Base-by-base conservation (phyloP, 306 rosid genomes). In the Citrullus mucosospermus region DNA sequence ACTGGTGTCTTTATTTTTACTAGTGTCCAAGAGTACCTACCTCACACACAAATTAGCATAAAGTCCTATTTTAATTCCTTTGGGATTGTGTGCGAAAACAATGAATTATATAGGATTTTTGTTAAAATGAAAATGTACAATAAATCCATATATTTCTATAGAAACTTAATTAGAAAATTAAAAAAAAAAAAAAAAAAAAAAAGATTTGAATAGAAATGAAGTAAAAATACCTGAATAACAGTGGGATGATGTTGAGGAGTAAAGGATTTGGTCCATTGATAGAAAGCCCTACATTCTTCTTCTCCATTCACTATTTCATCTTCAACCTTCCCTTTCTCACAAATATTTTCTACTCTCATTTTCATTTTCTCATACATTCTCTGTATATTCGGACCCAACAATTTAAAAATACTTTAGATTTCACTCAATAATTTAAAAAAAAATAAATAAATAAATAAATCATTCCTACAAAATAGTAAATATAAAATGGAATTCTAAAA, bases 361-460 rank as follows among this genome's bases (percentile, higher is more conserved):
- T 83, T 85, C 88, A 87, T 79, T 76, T 80, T 76, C 41, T 85
- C 85, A 34, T 83, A 87, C 75, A 85, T 32, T 14, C 6, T 79
- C 88, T 85, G 73, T 13, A 59, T 9, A 25, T 22, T 11, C 60
- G 18, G 34, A 32, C 34, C 2, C 34, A 2, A 32, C 34, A 32
- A 32, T 32, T 32, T 32, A 32, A 32, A 32, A 32, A 32, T 32
- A 32, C 34, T 32, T 32, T 32, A 32, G 34, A 32, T 1, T 32
- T 32, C 34, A 32, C 34, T 32, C 34, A 32, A 32, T 32, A 1
- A 32, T 32, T 32, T 1, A 32, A 32, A 25, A 25, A 25, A 25
- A 25, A n/a, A n/a, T n/a, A 25, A 25, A 25, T 0, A 25, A 25
- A 25, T 0, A 25, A 25, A 25, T 0, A 25, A 1, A 0, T 32